Evolutionary conservation across 2,329 filamentous ascomycete genomes (phyloP), one percentile per base, ranked within the genome.

Genomic region (Malbranchea zuffiana): DNA sequence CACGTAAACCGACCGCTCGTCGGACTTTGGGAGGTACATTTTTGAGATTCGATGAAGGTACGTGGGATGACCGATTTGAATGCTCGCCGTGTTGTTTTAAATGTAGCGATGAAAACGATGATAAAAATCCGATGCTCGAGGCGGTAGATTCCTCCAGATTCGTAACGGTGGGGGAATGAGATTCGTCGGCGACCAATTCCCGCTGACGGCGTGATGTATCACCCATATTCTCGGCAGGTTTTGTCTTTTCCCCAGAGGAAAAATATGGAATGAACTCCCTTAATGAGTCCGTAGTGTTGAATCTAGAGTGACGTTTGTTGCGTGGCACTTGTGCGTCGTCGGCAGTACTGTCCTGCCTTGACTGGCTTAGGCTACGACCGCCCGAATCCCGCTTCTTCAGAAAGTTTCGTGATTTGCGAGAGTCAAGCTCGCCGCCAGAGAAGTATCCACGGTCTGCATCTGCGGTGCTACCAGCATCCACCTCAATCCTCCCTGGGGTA

Each of bases 391-490:
- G 78, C 62, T 90, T 92, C 58, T 83, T 84, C 46, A 95, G 66
- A 31, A 90, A 68, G 53, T 85, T 92, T 30, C 82, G 74, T 34
- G 56, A 61, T 49, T 74, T 77, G 40, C 80, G 75, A 28, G 74
- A 74, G 45, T 95, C 86, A 7, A 78, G 68, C 51, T 96, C 88
- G 11, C 81, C 82, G 3, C 87, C 85, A 5, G 88, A 95, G 54
- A 95, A 94, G 58, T 96, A 96, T 16, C 87, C 88, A 23, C 85
- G 75, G 51, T 96, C 90, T 11, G 84, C 59, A 43, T 92, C 82
- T 39, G 62, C 59, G 13, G 53, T 50, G 33, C 52, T 53, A 45
- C 56, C 50, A 6, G 49, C 39, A n/a, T n/a, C n/a, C n/a, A n/a
- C n/a, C 7, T 25, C n/a, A n/a, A n/a, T 12, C 7, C 7, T 7